Evolutionary conservation across 768 basidiomycete genomes (phyloP), one percentile per base, ranked within the genome.

Genomic region (Pholiota molesta): DNA sequence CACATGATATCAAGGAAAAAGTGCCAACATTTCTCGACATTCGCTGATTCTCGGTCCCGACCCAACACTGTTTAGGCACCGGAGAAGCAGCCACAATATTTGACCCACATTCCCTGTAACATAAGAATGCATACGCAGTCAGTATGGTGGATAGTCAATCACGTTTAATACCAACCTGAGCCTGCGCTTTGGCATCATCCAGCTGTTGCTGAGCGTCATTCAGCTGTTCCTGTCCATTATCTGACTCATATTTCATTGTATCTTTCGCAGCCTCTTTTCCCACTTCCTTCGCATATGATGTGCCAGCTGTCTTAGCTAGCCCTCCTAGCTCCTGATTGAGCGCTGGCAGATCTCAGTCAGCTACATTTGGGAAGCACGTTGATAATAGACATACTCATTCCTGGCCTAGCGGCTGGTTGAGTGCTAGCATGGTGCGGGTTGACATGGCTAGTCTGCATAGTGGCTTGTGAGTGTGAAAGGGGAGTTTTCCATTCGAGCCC

Each of bases 21-120:
- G 9, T 37, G 5, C 11, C 14, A 37, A 37, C 10, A 37, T 9
- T 37, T 37, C 2, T 37, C 35, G 3, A 11, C 11, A 37, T 37
- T 37, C 39, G 6, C 11, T n/a, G 14, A 40, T n/a, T 40, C 13
- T 40, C 42, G 42, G 17, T 19, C 42, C 42, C 42, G 42, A 44
- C 7, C 4, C 6, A 19, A 52, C 2, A 7, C 17, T 28, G 7
- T n/a, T 55, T 49, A 47, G 37, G 56, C 65, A 39, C 62, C 64
- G 31, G 63, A 53, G 53, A 72, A 65, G 61, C 70, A 71, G 21
- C 71, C 67, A 39, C 71, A 73, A 33, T 70, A 71, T 58, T 71
- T 72, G 31, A 70, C 62, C 71, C 71, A 72, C 53, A 72, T 26
- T 11, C 71, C 69, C 71, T 73, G 14, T 37, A 42, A 11, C 17